phyloP scores from a whole-genome alignment of 1,284 basidiomycete species.

The Trametes sp. region DNA sequence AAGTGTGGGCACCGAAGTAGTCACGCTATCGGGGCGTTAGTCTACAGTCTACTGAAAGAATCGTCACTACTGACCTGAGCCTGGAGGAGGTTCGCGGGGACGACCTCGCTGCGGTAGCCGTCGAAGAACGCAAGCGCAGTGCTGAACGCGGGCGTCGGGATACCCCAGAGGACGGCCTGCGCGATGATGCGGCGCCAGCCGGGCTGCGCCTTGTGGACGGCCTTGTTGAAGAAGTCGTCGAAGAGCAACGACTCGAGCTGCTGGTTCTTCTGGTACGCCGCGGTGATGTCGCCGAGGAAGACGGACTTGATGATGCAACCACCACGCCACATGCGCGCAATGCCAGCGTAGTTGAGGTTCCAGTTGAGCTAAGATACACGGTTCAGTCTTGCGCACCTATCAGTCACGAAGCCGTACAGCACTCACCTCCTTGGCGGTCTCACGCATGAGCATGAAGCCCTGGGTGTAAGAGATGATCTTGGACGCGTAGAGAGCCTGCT shows the following conservation, averaged over 20 bases:
- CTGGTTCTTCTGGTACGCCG: slow-evolving; percentile 89
- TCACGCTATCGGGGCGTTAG: slow-evolving; percentile 70
- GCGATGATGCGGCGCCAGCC: slow-evolving; percentile 99
- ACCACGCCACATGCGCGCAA: slow-evolving; percentile 99
- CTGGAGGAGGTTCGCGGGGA: slow-evolving; percentile 96
- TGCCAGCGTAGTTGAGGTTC: slow-evolving; percentile 95
- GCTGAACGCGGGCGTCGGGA: slow-evolving; percentile 95
- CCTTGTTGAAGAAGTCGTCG: slow-evolving; percentile 98
- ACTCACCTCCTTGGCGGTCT: slow-evolving; percentile 92
- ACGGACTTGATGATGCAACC: slow-evolving; percentile 99
- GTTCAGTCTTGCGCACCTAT: slow-evolving; percentile 21
- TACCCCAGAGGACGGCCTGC: slow-evolving; percentile 97
- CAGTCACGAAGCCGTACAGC: slow-evolving; percentile 42
- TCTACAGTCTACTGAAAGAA: slow-evolving; percentile 38
- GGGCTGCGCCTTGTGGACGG: slow-evolving; percentile 93
- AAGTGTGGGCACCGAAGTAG: slow-evolving; percentile 95
- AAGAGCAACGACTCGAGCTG: slow-evolving; percentile 94
- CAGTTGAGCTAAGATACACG: slow-evolving; percentile 61
- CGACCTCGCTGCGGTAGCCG: slow-evolving; percentile 91
- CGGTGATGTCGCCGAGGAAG: slow-evolving; percentile 93
- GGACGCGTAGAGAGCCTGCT: slow-evolving; percentile 98
- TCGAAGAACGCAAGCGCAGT: slow-evolving; percentile 99
- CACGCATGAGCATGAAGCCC: slow-evolving; percentile 99
- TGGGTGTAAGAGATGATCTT: slow-evolving; percentile 99
- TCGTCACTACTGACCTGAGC: slow-evolving; percentile 68